Conservation (phyloP, 331 rosid genomes). For the Cydonia oblonga region DNA sequence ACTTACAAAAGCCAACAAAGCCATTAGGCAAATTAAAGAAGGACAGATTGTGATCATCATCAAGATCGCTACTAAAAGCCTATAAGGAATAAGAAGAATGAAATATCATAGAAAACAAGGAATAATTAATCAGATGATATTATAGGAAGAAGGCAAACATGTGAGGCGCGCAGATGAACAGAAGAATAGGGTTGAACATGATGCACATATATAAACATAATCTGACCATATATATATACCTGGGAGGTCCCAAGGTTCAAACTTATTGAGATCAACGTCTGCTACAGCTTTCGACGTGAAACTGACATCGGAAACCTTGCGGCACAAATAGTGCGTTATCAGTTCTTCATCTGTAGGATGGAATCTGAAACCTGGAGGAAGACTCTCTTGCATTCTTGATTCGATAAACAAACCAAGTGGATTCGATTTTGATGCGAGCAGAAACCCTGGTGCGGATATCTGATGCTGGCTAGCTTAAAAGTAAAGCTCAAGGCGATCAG, state of each 20-base stretch:
- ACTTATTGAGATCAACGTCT: constrained; percentile 85
- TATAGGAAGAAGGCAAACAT: background rate
- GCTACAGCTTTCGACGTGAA: constrained; percentile 68
- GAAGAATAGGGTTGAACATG: background rate
- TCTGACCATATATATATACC: constrained; percentile 23
- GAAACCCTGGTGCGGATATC: background rate
- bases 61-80: background rate
- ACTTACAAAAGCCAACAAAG: background rate
- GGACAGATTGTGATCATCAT: background rate
- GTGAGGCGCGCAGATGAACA: background rate
- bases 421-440: background rate
- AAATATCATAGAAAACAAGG: background rate
- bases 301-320: constrained; percentile 55
- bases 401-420: background rate
- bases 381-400: constrained; percentile 51
- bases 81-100: background rate
- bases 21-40: background rate
- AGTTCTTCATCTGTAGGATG: constrained; percentile 99
- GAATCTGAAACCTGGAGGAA: constrained; percentile 92
- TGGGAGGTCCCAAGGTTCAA: constrained; percentile 99
- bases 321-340: constrained; percentile 51
- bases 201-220: background rate
- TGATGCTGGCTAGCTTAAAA: background rate
- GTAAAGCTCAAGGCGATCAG: constrained; percentile 19
- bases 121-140: background rate